Evolutionary conservation across 2,329 filamentous ascomycete genomes (phyloP).

Genomic region (Colletotrichum phormii): DNA sequence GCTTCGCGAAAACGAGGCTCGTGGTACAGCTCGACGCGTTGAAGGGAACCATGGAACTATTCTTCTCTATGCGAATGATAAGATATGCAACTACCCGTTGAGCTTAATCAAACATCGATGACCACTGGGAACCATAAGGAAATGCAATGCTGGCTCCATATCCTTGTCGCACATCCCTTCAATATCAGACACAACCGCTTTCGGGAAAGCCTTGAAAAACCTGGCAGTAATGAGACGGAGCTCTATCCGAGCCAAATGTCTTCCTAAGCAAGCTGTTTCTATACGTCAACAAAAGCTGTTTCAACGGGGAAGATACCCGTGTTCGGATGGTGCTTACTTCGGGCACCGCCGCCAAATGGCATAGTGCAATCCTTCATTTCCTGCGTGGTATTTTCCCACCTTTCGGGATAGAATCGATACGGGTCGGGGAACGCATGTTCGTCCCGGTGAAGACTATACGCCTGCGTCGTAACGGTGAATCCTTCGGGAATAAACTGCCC

Average conservation of each 20-base stretch:
- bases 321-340: not conserved
- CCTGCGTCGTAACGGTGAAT: conserved; percentile 54
- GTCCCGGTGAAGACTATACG: conserved; percentile 60
- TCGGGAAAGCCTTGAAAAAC: conserved; percentile 62
- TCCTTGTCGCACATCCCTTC: conserved; percentile 52
- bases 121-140: conserved; percentile 47
- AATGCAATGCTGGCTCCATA: conserved; percentile 48
- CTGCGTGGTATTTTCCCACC: conserved; percentile 33
- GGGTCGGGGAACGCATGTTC: conserved; percentile 54
- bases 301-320: accelerated
- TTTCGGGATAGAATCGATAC: conserved; percentile 37
- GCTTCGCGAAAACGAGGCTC: not conserved
- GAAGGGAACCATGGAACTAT: not conserved
- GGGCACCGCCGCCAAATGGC: not conserved
- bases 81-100: not conserved
- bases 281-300: not conserved
- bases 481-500: conserved; percentile 55
- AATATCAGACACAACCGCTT: conserved; percentile 40
- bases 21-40: not conserved
- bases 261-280: conserved; percentile 59
- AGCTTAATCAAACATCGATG: conserved; percentile 46
- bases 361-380: conserved; percentile 55
- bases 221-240: conserved; percentile 62
- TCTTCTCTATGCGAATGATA: not conserved
- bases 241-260: conserved; percentile 69